Percentiles rank a stretch among this genome's conserved stretches.
These are phyloP conservation scores for Penicillium argentinense DNA, from an alignment of 495 filamentous ascomycete species.

Conservation along the genomic window DNA sequence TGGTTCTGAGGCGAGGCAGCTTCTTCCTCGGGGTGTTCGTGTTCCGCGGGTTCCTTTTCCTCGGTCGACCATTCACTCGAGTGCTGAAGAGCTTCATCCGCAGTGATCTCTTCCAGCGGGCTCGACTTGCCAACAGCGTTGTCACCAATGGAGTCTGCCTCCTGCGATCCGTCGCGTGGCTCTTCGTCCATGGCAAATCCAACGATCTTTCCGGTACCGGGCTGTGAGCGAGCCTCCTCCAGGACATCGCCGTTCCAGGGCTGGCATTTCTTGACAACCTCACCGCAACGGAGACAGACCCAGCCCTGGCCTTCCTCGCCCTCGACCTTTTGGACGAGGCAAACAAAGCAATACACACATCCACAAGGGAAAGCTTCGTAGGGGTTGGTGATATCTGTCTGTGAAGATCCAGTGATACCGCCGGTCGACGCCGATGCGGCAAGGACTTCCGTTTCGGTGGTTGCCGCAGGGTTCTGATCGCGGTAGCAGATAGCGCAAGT, in stretches of 20 bases:
- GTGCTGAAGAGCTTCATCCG: constrained; percentile 36
- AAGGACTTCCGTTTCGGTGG: constrained; percentile 67
- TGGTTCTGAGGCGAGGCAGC: constrained; percentile 1
- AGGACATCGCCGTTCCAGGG: constrained; percentile 92
- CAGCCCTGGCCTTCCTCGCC: constrained; percentile 95
- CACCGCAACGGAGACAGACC: constrained; percentile 90
- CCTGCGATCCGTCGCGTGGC: constrained; percentile 13
- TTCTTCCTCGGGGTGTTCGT: constrained; percentile 4
- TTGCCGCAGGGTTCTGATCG: constrained; percentile 73
- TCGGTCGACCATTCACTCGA: constrained; percentile 40
- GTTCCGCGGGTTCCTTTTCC: constrained; percentile 25
- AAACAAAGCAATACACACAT: constrained; percentile 96
- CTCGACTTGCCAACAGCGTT: constrained; percentile 17
- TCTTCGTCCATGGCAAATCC: constrained; percentile 63
- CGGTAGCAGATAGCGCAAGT: constrained; percentile 98
- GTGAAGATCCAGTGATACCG: constrained; percentile 80
- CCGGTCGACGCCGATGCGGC: constrained; percentile 59
- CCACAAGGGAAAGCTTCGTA: constrained; percentile 91
- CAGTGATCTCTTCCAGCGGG: constrained; percentile 29
- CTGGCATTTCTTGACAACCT: constrained; percentile 80
- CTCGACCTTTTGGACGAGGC: constrained; percentile 84
- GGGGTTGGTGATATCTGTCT: constrained; percentile 94
- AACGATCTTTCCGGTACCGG: constrained; percentile 60
- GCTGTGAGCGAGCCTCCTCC: constrained; percentile 50
- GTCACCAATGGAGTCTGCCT: constrained; percentile 7